phyloP scores from a whole-genome alignment of 495 filamentous ascomycete species.

The Penicillium chermesinum region DNA sequence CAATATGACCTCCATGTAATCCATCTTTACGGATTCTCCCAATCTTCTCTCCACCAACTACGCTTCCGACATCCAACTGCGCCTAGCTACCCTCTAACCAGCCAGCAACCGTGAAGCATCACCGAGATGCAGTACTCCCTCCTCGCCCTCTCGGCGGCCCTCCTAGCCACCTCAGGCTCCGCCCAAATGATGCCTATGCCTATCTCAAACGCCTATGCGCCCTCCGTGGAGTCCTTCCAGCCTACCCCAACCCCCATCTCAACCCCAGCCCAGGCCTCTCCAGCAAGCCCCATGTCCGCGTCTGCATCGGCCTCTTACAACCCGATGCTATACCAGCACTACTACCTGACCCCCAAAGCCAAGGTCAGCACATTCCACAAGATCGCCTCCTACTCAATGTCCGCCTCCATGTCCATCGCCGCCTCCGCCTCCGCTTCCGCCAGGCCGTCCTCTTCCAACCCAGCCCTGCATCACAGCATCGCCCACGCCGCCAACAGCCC shows the following conservation, averaged over 20 bases:
- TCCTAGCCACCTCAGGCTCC: conserved; percentile 6
- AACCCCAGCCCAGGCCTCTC: background rate
- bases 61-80: background rate
- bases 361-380: background rate
- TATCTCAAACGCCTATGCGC: background rate
- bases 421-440: background rate
- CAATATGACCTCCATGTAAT: background rate
- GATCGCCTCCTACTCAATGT: background rate
- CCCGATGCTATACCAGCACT: background rate
- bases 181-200: conserved; percentile 8
- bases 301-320: background rate
- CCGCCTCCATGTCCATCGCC: background rate
- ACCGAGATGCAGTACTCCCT: conserved; percentile 13
- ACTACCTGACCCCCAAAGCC: background rate
- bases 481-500: background rate
- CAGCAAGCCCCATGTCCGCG: conserved; percentile 1
- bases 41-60: background rate
- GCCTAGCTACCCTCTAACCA: background rate
- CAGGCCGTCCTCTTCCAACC: background rate
- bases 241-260: background rate
- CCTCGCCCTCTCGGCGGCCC: conserved; percentile 11
- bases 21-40: too few species aligned
- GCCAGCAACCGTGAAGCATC: background rate
- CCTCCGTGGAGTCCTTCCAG: background rate
- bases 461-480: background rate